Conservation (phyloP, 257 asterid genomes). For the Phtheirospermum japonicum region DNA sequence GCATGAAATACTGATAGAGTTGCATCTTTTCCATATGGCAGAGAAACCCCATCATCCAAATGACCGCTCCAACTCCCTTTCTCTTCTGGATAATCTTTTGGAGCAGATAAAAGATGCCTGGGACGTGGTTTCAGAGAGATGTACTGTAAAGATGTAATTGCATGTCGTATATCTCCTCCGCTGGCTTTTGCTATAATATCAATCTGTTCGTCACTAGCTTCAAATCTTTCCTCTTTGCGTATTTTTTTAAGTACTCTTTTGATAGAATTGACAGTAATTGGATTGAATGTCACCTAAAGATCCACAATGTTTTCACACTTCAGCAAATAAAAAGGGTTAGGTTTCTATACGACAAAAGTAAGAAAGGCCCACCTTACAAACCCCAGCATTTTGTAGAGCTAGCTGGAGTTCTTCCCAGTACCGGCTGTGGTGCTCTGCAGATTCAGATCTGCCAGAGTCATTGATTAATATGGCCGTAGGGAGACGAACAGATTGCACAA, state of each 20-base stretch:
- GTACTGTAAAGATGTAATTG: constrained; percentile 84
- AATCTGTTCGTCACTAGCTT: constrained; percentile 62
- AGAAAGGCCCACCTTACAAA: constrained; percentile 73
- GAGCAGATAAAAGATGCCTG: constrained; percentile 34
- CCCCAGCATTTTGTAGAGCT: constrained; percentile 82
- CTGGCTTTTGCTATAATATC: constrained; percentile 74
- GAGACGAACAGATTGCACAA: constrained; percentile 66
- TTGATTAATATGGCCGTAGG: constrained; percentile 85
- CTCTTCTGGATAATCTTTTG: constrained; percentile 32
- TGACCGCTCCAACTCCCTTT: constrained; percentile 29
- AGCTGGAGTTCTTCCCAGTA: constrained; percentile 84
- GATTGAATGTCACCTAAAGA: constrained; percentile 77
- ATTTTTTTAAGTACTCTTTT: constrained; percentile 63
- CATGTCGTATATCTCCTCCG: constrained; percentile 92
- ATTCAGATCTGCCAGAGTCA: constrained; percentile 64
- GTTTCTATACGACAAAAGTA: constrained; percentile 24
- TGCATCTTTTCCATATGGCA: constrained; percentile 88
- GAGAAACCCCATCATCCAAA: constrained; percentile 37
- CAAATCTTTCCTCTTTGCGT: constrained; percentile 58
- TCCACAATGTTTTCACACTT: constrained; percentile 20
- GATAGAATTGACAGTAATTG: constrained; percentile 69
- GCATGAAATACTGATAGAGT: constrained; percentile 86
- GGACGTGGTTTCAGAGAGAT: constrained; percentile 58
- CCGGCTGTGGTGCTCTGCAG: constrained; percentile 54
- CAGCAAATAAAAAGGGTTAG: constrained; percentile 20